A percentile compares a stretch with the other conserved stretches of the same genome.
These are phyloP conservation scores for Citrus medica DNA, from an alignment of 345 rosid species.

Conservation along the genomic window DNA sequence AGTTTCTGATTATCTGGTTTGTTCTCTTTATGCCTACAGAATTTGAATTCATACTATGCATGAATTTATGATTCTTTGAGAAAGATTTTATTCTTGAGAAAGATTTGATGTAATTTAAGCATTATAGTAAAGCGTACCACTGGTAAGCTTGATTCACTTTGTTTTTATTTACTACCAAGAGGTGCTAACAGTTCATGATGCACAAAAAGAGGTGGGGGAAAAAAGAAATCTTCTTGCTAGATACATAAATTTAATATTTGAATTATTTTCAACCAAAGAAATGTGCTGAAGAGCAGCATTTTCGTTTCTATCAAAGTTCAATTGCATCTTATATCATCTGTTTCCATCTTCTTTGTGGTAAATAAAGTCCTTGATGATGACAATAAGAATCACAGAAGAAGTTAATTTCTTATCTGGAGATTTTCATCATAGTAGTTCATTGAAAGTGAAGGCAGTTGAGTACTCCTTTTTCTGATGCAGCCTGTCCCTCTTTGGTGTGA, in stretches of 20 bases:
- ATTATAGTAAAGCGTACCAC: background rate
- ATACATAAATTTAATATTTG: too few species aligned
- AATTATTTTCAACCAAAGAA: too few species aligned
- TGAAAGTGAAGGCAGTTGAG: background rate
- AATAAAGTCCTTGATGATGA: background rate
- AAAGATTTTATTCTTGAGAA: too few species aligned
- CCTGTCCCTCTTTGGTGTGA: constrained; percentile 88
- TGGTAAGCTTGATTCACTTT: background rate
- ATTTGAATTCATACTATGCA: background rate
- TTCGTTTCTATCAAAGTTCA: background rate
- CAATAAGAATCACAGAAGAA: too few species aligned
- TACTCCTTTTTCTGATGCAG: constrained; percentile 37
- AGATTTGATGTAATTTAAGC: background rate
- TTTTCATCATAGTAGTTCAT: background rate
- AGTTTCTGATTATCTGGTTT: constrained; percentile 70
- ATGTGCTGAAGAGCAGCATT: too few species aligned
- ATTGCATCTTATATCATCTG: background rate
- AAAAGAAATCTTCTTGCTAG: too few species aligned
- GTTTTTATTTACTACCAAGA: too few species aligned
- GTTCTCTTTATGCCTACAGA: constrained; percentile 15
- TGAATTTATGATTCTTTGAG: background rate
- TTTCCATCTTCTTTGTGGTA: background rate
- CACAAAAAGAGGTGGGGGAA: accelerated
- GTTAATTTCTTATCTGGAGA: too few species aligned
- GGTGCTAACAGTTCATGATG: too few species aligned